Conservation (phyloP, 805 yeast species). For the Schwanniomyces polymorphus region DNA sequence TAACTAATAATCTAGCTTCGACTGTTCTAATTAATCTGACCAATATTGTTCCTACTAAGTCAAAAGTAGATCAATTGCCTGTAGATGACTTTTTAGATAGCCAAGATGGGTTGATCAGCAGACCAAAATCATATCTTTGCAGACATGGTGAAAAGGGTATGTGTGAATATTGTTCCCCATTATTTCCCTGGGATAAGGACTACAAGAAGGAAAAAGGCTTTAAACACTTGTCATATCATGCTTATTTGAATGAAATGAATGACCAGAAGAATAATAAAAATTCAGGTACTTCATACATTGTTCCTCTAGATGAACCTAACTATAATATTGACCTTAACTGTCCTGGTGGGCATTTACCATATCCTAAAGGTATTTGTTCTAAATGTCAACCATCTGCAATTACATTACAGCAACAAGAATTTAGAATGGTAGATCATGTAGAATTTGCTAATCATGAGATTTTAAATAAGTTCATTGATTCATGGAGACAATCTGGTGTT, state of each 20-base stretch:
- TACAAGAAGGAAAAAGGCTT: constrained; percentile 75
- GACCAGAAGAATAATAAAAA: constrained; percentile 63
- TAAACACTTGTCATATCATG: constrained; percentile 86
- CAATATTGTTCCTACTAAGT: not conserved
- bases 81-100: constrained; percentile 69
- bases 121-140: constrained; percentile 66
- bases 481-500: constrained; percentile 86
- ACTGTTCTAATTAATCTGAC: not conserved
- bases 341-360: constrained; percentile 81
- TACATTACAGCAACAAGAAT: constrained; percentile 84
- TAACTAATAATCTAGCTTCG: not conserved
- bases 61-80: constrained; percentile 50
- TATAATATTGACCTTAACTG: constrained; percentile 67
- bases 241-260: constrained; percentile 72
- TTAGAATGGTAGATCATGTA: constrained; percentile 97
- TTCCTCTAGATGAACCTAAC: constrained; percentile 74
- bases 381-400: constrained; percentile 97
- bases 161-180: constrained; percentile 96
- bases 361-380: constrained; percentile 94
- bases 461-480: constrained; percentile 80
- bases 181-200: constrained; percentile 90
- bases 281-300: constrained; percentile 61
- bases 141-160: constrained; percentile 90
- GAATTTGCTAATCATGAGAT: constrained; percentile 77
- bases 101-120: constrained; percentile 68